Evolutionary conservation across 2,329 filamentous ascomycete genomes (phyloP), one percentile per base, ranked within the genome.

Genomic region (Fusarium heterosporum): DNA sequence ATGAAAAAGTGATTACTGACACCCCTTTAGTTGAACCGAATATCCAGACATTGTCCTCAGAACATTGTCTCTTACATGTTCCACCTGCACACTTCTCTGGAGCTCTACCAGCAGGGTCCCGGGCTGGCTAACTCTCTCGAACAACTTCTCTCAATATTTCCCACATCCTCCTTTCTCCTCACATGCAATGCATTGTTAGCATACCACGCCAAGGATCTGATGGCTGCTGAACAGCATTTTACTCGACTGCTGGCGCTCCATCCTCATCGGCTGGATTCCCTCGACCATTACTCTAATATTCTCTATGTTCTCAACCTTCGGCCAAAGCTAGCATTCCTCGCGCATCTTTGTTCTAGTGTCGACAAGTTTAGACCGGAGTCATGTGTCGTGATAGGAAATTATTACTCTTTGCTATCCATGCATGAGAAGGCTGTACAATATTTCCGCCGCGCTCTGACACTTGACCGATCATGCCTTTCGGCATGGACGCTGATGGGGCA

Each of bases 401-500:
- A 98, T 81, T 99, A 97, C 80, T 96, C 93, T 0, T 82, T 97
- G 1, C 89, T 97, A 63, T 97, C 94, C 0, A 90, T 96, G 76
- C 96, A 99, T 76, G 96, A 99, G 77, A 99, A 99, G 76, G 95
- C 96, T 1, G 94, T 99, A 52, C 93, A 97, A 80, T 98, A 98
- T 79, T 99, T 99, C 82, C 91, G 96, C 5, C 90, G 96, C 22
- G 96, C 96, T 0, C 81, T 99, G 19, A 96, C 93, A 0, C 84
- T 99, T 0, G 96, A 99, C 75, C 89, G 95, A 11, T 90, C 89
- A 26, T 99, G 96, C 76, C 85, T 97, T 16, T 96, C 93, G 1
- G 96, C 96, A 3, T 99, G 96, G 96, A 99, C 96, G 0, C 84
- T 99, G 2, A 98, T 99, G 95, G 96, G 96, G 2, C 96, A 99